Base-by-base conservation (phyloP, 305 asterid genomes). In the Withania somnifera region DNA sequence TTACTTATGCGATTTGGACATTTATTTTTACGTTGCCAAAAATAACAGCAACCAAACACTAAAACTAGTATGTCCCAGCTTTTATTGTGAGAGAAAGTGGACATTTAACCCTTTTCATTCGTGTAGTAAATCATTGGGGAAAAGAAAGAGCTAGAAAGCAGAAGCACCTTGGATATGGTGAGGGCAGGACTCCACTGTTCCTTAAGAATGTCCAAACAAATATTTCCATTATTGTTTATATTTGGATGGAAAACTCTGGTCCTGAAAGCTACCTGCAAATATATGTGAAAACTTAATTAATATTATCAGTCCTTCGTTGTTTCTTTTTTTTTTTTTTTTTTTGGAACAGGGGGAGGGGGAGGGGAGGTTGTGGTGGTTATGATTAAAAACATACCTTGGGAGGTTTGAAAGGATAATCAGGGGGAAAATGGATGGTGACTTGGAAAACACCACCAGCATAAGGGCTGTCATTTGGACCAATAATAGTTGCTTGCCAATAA, bases 131-230 rank as follows among this genome's bases (percentile, higher is more conserved):
- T 47, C 60, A 47, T 24, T 71, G 42, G 36, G 45, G 71, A 2
- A 17, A 13, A 11, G 34, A 10, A 20, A 2, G 26, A n/a, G 47
- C 9, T 5, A 22, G 47, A 66, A 77, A 26, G 3, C 24, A 19
- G 28, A 11, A 51, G 32, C 10, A 93, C 98, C 97, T 94, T 94
- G 50, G 98, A 94, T 64, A 94, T 93, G 90, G 98, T 94, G 84
- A 94, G 97, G 64, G 98, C 98, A 58, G 98, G 98, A 85, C 97
- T 93, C 98, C 98, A 94, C 77, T 94, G 98, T 85, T 94, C 97
- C 88, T 93, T 94, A 60, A 94, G 97, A 67, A 94, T 93, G 58
- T 94, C 98, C 85, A 93, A 88, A 87, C 97, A 94, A 81, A 93
- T 94, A 76, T 93, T 94, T 53, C 98, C 97, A 78, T 92, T 94